A percentile compares a stretch with the other conserved stretches of the same genome.
Conservation (phyloP, 768 basidiomycete genomes). For the Xerocomellus amylosporus region DNA sequence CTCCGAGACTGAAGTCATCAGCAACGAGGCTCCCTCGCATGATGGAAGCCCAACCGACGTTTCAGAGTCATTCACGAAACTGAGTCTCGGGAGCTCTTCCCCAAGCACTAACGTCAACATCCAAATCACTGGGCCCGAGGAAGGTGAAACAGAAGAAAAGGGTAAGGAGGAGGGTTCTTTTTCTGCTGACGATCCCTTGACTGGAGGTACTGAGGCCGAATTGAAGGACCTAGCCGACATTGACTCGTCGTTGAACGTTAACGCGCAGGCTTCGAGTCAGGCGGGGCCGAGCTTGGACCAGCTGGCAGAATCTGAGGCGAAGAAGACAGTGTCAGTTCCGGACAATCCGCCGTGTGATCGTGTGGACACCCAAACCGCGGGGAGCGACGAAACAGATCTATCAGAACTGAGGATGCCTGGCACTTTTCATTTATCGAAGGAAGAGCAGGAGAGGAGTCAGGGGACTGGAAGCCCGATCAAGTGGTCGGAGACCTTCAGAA, state of each 20-base stretch:
- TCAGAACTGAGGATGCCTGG: slow-evolving; percentile 49
- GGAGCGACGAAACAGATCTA: slow-evolving; percentile 33
- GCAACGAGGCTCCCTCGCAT: slow-evolving; percentile 36
- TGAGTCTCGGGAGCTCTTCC: slow-evolving; percentile 30
- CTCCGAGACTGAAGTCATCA: slow-evolving; percentile 25
- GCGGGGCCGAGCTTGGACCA: neutral
- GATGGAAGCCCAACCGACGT: slow-evolving; percentile 27
- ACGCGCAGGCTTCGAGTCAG: neutral
- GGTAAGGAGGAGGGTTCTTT: slow-evolving; percentile 25
- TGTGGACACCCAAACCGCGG: slow-evolving; percentile 4
- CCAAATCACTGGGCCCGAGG: slow-evolving; percentile 35
- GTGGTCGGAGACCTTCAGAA: slow-evolving; percentile 24
- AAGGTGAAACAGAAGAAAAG: slow-evolving; percentile 18
- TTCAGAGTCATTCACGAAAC: slow-evolving; percentile 23
- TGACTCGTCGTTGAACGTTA: slow-evolving; percentile 1
- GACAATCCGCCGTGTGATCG: neutral
- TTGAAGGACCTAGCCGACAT: slow-evolving; percentile 10
- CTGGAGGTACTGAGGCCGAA: slow-evolving; percentile 13
- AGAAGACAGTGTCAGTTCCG: neutral
- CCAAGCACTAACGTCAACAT: slow-evolving; percentile 43
- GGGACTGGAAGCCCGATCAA: slow-evolving; percentile 1
- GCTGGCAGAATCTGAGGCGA: slow-evolving; percentile 3
- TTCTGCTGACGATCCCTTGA: slow-evolving; percentile 20
- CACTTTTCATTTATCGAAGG: slow-evolving; percentile 39
- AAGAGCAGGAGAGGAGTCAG: slow-evolving; percentile 1